Evolutionary conservation across 2,329 filamentous ascomycete genomes (phyloP), one percentile per base, ranked within the genome.

Genomic region (Nemania bipapillata): DNA sequence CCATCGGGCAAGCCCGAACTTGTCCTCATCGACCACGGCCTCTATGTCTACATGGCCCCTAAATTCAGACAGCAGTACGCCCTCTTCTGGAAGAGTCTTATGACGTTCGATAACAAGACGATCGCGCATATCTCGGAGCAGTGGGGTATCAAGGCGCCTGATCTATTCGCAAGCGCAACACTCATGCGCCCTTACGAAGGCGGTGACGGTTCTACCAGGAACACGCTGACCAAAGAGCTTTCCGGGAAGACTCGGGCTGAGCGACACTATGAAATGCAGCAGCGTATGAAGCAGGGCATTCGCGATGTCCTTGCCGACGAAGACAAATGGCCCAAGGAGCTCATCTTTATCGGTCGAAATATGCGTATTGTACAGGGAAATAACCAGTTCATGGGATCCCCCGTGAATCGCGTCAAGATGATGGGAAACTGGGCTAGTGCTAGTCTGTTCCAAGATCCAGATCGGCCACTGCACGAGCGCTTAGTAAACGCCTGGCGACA

Each of bases 1-100:
- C 92, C 94, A 0, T 90, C 86, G 50, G 95, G 95, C n/a, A 86
- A 89, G 50, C 87, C 95, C 0, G 94, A 99, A 82, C 86, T 99
- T 32, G 95, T 98, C 0, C 89, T 99, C 40, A 97, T 99, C 78
- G 96, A 99, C 80, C 96, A 99, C 80, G 96, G 96, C 0, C 88
- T 99, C 5, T 99, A 99, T 82, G 93, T 98, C 64, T 91, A 92
- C 80, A 96, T 98, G 92, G 85, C 88, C 26, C 90, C 92, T 1
- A 84, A 88, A 68, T 97, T 98, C 82, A 88, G 94, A 11, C 90
- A 91, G 76, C 89, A 98, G 79, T 98, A 98, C 80, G 90, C 90
- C 20, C 84, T 88, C 3, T 96, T 99, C 83, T 99, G 96, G 96
- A 97, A 96, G 80, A 90, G 92, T 0, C 87, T 99, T 11, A 89